These are phyloP conservation scores for Lepidium africanum DNA, from an alignment of 345 rosid genomes.

Conservation along the genomic window DNA sequence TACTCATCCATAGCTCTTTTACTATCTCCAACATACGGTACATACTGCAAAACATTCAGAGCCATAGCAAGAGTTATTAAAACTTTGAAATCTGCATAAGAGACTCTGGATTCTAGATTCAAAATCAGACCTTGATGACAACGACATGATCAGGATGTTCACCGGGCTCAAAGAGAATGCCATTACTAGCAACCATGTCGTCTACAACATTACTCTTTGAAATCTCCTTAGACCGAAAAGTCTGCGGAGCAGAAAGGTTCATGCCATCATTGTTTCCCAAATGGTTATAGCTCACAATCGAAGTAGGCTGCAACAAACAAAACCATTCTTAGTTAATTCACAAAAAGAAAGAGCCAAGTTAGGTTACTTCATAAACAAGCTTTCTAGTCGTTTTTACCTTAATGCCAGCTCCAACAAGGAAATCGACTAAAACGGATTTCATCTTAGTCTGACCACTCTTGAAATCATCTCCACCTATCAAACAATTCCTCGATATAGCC, in stretches of 20 bases:
- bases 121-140: constrained; percentile 74
- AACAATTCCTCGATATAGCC: constrained; percentile 71
- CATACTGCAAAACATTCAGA: constrained; percentile 45
- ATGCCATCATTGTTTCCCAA: constrained; percentile 94
- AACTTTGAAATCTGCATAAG: background rate
- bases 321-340: background rate
- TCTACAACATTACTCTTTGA: constrained; percentile 97
- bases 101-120: background rate
- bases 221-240: constrained; percentile 93
- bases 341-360: background rate
- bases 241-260: constrained; percentile 97
- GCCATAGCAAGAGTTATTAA: background rate
- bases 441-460: constrained; percentile 99
- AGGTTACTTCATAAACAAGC: background rate
- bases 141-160: constrained; percentile 99
- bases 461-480: constrained; percentile 98
- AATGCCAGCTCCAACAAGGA: constrained; percentile 97
- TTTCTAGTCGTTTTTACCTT: constrained; percentile 53
- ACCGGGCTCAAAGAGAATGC: constrained; percentile 84
- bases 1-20: constrained; percentile 99
- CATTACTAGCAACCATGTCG: constrained; percentile 95
- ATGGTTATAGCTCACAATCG: constrained; percentile 97
- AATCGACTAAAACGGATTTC: constrained; percentile 95
- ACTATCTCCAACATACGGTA: constrained; percentile 90
- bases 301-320: constrained; percentile 64